Conservation (phyloP, 1,284 basidiomycete species). For the Trichosporon faecale region DNA sequence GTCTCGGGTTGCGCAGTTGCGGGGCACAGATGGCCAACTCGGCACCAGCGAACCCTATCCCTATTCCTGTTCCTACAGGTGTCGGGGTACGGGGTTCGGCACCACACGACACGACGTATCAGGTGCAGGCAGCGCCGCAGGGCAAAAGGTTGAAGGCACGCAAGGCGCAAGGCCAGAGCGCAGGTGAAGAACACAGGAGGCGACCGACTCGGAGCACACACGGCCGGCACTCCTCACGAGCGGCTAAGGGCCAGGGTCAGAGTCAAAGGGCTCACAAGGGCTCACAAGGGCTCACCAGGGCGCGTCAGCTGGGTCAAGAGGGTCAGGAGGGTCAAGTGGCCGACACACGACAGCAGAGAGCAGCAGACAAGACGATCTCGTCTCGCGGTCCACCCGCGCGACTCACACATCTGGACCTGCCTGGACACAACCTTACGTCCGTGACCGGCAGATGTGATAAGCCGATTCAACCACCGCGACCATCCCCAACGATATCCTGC, state of each 20-base stretch:
- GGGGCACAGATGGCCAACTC: slow-evolving; percentile 8
- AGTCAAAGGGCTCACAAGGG: not conserved
- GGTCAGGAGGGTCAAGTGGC: too few species aligned
- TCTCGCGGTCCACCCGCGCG: not conserved
- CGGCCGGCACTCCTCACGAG: not conserved
- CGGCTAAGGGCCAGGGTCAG: not conserved
- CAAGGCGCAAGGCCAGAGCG: not conserved
- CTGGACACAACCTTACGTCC: not conserved
- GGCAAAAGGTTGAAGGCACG: too few species aligned
- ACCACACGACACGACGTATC: not conserved
- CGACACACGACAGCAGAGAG: too few species aligned
- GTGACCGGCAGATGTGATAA: slow-evolving; percentile 11
- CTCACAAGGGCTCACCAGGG: not conserved
- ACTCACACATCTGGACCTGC: not conserved
- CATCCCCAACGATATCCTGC: slow-evolving; percentile 9
- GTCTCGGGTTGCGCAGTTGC: slow-evolving; percentile 5
- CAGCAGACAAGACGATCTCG: not conserved
- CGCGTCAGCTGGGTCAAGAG: slow-evolving; percentile 7
- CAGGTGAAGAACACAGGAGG: not conserved
- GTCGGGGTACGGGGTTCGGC: slow-evolving; percentile 7
- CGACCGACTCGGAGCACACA: not conserved
- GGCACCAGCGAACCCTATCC: not conserved
- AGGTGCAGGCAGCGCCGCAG: not conserved
- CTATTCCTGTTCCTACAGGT: not conserved
- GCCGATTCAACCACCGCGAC: not conserved